Percentiles rank a stretch among this genome's conserved stretches.
phyloP scores from a whole-genome alignment of 2,329 filamentous ascomycete species.

The Pyricularia pennisetigena region DNA sequence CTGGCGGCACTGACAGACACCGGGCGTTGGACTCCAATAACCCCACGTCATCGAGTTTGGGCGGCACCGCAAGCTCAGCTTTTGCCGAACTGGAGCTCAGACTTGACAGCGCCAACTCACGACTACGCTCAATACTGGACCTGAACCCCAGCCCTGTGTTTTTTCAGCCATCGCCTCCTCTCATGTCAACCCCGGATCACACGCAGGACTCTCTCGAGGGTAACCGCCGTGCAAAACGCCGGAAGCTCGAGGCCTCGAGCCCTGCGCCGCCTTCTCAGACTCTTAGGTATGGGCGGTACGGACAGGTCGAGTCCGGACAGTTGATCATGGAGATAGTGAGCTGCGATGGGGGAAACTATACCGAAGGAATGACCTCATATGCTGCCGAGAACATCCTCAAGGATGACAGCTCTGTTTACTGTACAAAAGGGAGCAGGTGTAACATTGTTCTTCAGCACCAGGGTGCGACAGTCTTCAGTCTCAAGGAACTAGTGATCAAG shows the following conservation, averaged over 20 bases:
- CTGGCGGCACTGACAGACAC: constrained; percentile 14
- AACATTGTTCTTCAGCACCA: constrained; percentile 80
- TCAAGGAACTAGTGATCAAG: constrained; percentile 82
- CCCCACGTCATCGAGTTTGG: not conserved
- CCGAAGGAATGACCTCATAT: constrained; percentile 46
- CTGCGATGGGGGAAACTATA: constrained; percentile 72
- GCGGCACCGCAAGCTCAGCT: constrained; percentile 10
- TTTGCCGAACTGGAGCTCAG: constrained; percentile 27
- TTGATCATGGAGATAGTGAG: constrained; percentile 81
- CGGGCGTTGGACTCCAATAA: constrained; percentile 11
- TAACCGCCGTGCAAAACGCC: constrained; percentile 51
- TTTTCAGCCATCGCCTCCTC: constrained; percentile 21
- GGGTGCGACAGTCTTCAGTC: constrained; percentile 67
- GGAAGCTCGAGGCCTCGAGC: constrained; percentile 53
- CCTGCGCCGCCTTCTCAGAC: constrained; percentile 37
- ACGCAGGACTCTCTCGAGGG: constrained; percentile 31
- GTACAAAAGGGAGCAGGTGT: constrained; percentile 77
- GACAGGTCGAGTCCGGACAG: constrained; percentile 74
- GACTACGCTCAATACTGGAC: constrained; percentile 32
- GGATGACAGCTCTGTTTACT: constrained; percentile 79
- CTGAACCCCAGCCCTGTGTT: constrained; percentile 11
- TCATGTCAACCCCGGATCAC: constrained; percentile 17
- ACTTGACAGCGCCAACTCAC: constrained; percentile 32
- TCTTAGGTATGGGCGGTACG: constrained; percentile 77
- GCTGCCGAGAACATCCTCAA: constrained; percentile 73